Evolutionary conservation across 2,329 filamentous ascomycete species (phyloP).

Genomic region (Cladophialophora chaetospira): DNA sequence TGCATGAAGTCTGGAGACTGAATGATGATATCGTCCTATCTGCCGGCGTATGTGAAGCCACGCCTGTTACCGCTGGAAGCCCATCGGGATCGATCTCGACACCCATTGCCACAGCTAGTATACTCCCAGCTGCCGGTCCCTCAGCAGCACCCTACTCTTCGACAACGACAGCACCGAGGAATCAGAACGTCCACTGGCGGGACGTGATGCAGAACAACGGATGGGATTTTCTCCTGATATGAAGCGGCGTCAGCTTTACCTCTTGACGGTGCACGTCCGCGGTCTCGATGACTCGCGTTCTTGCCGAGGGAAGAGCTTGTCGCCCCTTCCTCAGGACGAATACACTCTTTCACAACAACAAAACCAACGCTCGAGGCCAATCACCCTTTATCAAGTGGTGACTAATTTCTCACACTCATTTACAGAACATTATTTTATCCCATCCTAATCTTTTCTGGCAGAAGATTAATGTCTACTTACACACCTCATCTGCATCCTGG

Average conservation of each 20-base stretch:
- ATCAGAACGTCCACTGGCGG: constrained; percentile 84
- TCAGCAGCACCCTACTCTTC: constrained; percentile 33
- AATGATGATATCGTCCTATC: constrained; percentile 62
- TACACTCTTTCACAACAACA: constrained; percentile 17
- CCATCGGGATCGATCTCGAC: constrained; percentile 29
- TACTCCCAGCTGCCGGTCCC: constrained; percentile 8
- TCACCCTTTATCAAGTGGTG: constrained; percentile 30
- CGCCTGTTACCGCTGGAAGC: constrained; percentile 32
- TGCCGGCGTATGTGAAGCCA: constrained; percentile 35
- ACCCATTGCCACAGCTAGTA: constrained; percentile 19
- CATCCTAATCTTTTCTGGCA: constrained; percentile 29
- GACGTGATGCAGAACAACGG: constrained; percentile 88
- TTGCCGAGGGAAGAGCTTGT: constrained; percentile 10
- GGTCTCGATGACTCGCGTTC: constrained; percentile 17
- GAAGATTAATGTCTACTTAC: constrained; percentile 24
- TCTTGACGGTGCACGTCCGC: constrained; percentile 20
- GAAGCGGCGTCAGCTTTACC: not conserved
- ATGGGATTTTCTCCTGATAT: constrained; percentile 89
- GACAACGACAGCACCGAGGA: constrained; percentile 23
- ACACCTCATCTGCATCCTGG: constrained; percentile 26
- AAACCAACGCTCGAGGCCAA: not conserved
- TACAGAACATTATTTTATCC: not conserved
- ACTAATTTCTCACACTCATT: constrained; percentile 18
- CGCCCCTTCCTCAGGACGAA: not conserved
- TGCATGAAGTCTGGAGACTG: constrained; percentile 78